Evolutionary conservation across 2,329 filamentous ascomycete species (phyloP), one percentile per base, ranked within the genome.

Genomic region (Paracamarosporium sp.): DNA sequence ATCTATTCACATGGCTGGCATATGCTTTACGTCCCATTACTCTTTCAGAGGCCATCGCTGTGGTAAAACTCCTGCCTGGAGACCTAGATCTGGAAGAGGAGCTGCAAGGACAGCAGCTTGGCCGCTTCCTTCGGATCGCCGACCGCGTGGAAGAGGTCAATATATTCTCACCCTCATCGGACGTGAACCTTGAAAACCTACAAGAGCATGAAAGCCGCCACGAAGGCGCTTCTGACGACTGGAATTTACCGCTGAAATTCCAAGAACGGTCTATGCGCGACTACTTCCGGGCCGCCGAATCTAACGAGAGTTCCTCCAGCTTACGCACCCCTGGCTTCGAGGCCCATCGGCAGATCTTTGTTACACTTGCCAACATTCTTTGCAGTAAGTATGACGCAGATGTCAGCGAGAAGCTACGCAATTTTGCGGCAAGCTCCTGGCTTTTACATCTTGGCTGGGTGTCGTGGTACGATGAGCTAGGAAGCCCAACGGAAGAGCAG

Each of bases 391-490:
- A 15, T 38, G 47, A n/a, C 15, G 41, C 33, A 4, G 47, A 20
- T 40, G 5, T 50, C 8, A 50, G 33, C 7, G 35, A 50, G 17
- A 41, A 24, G 47, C 47, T 50, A 17, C 47, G 47, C 33, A 35
- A 24, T 20, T 50, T 40, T 40, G 47, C 47, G 15, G 24, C 33
- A n/a, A 40, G 35, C 15, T 40, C 15, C 31, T 50, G 47, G 47
- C 35, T 50, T n/a, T 28, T 50, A n/a, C 47, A 50, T 50, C 47
- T 50, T 17, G 47, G 47, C 15, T 50, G 33, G 47, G 35, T 40
- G 12, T 50, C 35, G 47, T 50, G 47, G 47, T 50, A 50, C n/a
- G 20, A 20, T 15, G 28, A 41, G 33, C 35, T 40, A 6, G 33
- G 33, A 11, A 22, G 35, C 12, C 33, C 47, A 7, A 40, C 33